Base-by-base conservation (phyloP, 2,329 filamentous ascomycete species). In the Parafenestella ontariensis region DNA sequence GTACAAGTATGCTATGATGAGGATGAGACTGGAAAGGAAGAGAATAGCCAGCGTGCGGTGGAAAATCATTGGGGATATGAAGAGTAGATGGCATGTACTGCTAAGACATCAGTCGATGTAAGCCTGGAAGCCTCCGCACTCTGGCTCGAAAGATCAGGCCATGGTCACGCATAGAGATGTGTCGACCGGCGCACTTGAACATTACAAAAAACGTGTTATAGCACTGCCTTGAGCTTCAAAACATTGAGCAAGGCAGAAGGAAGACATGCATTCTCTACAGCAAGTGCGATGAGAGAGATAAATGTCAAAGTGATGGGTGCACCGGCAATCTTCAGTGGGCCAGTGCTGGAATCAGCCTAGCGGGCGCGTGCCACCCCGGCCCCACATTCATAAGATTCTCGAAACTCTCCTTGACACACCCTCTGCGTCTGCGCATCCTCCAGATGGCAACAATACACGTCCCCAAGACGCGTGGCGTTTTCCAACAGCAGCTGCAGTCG, bases 401-500 rank as follows among this genome's bases (percentile, higher is more conserved):
- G 66, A 71, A 70, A 70, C 68, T 37, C 39, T 49, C 45, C 51
- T 50, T 69, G 64, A 68, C 57, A 69, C 69, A 44, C 56, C 21
- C 54, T 62, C 53, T 68, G 68, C 64, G 23, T 66, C 68, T 45
- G 39, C 46, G 42, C 53, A 23, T 18, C 15, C 20, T 20, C 29
- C 50, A 46, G 26, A 54, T 39, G 67, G 69, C 67, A 71, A 72
- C 64, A 65, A 57, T 68, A 70, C 48, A 63, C 69, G 68, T 52
- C 36, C 39, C 23, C 43, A 45, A 20, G 46, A 28, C 43, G 42
- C 52, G 36, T 28, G 44, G 49, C 48, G 46, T 33, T 41, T 29
- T 39, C 24, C 23, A 21, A 37, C 18, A 47, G 40, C 56, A 52
- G 50, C 46, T 51, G 26, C 46, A 56, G 36, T 39, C 48, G 37